Base-by-base conservation (phyloP, 2,329 filamentous ascomycete genomes). In the Epichloe sibirici region DNA sequence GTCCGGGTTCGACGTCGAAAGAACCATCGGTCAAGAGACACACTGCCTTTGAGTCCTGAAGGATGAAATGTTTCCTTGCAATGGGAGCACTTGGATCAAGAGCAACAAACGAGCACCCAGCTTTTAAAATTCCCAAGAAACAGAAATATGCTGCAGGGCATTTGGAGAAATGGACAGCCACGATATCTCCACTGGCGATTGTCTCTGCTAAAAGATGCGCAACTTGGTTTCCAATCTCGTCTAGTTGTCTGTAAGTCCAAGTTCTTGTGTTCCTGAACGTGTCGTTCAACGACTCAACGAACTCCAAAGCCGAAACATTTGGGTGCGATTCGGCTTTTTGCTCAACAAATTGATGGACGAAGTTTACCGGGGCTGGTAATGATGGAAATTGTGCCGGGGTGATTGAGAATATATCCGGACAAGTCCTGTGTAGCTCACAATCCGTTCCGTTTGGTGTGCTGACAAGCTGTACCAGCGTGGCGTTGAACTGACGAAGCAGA, bases 131-230 rank as follows among this genome's bases (percentile, higher is more conserved):
- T 1, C 88, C 89, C 2, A 94, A 71, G 40, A 94, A 90, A 0
- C 85, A 78, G 60, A 93, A 88, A 39, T 88, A 90, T 0, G 88
- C 89, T 62, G 91, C 85, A 0, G 89, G 83, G 55, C 85, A 90
- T 63, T 95, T 95, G 52, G 89, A 82, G 61, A 94, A 94, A 62
- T 86, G 89, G 8, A 91, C 76, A 0, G 82, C 88, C 23, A 95
- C 73, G 4, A 90, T 80, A 28, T 62, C 65, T 71, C 86, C 84
- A 0, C 78, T 71, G 0, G 64, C 56, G 0, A 80, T 75, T 21
- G 73, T 65, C 0, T 65, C 58, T 1, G 71, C 63, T 1, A 95
- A 70, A 12, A 90, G 64, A 51, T 84, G 74, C 0, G 88, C 87
- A 15, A 94, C 76, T 57, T 75, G 77, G 60, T 94, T 90, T 0